Conservation (phyloP, 106 monocot species). For the Ottelia alismoides region DNA sequence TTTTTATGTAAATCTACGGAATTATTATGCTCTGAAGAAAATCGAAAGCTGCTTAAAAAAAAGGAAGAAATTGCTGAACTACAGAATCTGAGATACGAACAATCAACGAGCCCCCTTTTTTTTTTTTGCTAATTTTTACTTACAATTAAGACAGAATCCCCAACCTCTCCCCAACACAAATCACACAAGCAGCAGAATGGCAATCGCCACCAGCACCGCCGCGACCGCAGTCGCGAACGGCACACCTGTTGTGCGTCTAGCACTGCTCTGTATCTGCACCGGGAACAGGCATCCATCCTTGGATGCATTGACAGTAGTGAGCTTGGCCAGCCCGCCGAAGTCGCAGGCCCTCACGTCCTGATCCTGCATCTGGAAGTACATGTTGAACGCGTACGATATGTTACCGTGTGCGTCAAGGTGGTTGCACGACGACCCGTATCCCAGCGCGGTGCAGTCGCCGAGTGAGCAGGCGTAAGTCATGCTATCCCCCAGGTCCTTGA, state of each 20-base stretch:
- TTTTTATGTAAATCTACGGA: no score
- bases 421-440: conserved; percentile 21
- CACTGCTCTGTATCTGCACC: not conserved
- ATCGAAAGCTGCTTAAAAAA: no score
- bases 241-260: not conserved
- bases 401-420: conserved; percentile 10
- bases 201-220: no score
- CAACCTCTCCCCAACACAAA: no score
- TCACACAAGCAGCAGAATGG: no score
- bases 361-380: conserved; percentile 20
- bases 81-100: no score
- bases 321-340: conserved; percentile 18
- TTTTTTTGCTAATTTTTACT: no score
- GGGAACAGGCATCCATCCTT: not conserved
- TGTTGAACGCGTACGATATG: conserved; percentile 27
- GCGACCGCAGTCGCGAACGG: no score
- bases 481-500: not conserved
- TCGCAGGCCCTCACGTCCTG: conserved; percentile 17
- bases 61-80: no score
- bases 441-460: conserved; percentile 18
- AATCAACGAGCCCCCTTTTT: no score
- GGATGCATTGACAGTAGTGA: conserved; percentile 11
- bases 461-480: conserved; percentile 13
- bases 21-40: no score
- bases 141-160: no score